These are phyloP conservation scores for Penicillium malachiteum DNA, from an alignment of 495 filamentous ascomycete genomes.

Conservation along the genomic window DNA sequence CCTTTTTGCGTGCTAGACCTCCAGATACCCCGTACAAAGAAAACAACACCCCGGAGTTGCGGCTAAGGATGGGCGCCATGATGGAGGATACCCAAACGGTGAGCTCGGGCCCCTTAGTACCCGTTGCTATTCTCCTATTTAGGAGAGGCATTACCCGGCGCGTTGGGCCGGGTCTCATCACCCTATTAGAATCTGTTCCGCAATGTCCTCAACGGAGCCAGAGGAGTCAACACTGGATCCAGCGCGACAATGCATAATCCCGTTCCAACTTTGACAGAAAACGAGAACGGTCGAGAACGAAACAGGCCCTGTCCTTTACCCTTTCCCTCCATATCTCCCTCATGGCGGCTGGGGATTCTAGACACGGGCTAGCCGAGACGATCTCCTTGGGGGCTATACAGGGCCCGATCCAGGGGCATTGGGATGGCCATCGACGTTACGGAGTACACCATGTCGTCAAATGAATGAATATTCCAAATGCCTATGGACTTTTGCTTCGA, in stretches of 20 bases:
- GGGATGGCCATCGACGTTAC: too few species aligned
- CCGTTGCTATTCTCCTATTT: slow-evolving; percentile 6
- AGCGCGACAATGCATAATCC: background rate
- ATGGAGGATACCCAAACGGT: too few species aligned
- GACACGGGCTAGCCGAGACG: slow-evolving; percentile 17
- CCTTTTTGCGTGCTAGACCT: too few species aligned
- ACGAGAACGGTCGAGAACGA: background rate
- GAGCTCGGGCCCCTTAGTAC: background rate
- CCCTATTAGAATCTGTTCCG: slow-evolving; percentile 13
- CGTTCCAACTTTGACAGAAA: background rate
- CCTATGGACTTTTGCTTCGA: too few species aligned
- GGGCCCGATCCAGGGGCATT: background rate
- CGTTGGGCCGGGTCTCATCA: slow-evolving; percentile 5
- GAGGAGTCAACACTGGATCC: background rate
- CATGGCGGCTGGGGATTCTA: background rate
- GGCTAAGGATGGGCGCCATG: too few species aligned
- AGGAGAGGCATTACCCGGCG: slow-evolving; percentile 3
- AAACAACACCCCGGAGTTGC: too few species aligned
- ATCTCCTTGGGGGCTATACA: background rate
- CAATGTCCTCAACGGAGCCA: slow-evolving; percentile 11
- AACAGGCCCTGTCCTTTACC: background rate
- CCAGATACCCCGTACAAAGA: too few species aligned
- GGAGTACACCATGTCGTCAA: background rate
- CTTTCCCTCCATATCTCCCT: background rate
- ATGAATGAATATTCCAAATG: too few species aligned